A percentile compares a stretch with the other conserved stretches of the same genome.
phyloP scores from a whole-genome alignment of 176 grass and related monocot species.

The Calamus simplicifolius region DNA sequence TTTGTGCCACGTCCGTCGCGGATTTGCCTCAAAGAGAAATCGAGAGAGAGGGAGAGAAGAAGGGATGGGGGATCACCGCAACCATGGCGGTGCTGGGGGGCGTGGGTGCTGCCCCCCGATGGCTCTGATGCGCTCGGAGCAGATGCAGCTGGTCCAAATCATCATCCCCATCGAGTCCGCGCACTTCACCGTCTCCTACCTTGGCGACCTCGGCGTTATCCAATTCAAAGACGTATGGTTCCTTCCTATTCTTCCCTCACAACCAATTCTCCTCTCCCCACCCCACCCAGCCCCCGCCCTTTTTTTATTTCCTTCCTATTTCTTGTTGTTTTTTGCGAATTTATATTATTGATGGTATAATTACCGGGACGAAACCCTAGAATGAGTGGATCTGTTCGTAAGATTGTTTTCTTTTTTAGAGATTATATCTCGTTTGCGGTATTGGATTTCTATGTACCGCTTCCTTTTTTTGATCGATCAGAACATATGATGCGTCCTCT shows the following conservation, averaged over 20 bases:
- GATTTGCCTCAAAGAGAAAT: too few relatives aligned
- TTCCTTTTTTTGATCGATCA: too few relatives aligned
- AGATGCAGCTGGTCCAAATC: constrained; percentile 95
- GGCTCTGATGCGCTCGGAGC: constrained; percentile 99
- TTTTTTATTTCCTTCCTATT: neutral
- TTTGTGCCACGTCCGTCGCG: too few relatives aligned
- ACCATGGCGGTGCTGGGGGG: neutral
- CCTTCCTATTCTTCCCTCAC: neutral
- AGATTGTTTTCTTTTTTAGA: too few relatives aligned
- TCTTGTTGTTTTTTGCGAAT: neutral
- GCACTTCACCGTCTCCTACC: constrained; percentile 71
- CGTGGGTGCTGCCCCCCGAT: constrained; percentile 71
- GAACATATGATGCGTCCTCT: too few relatives aligned
- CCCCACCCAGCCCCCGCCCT: neutral
- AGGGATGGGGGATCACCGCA: constrained; percentile 23
- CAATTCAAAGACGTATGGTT: constrained; percentile 94
- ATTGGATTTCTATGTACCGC: too few relatives aligned
- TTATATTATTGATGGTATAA: too few relatives aligned
- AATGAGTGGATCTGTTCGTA: too few relatives aligned
- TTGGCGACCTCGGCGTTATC: constrained; percentile 82
- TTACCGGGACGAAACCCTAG: too few relatives aligned
- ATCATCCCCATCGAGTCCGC: constrained; percentile 89
- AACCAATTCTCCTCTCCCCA: neutral
- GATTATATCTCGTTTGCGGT: too few relatives aligned
- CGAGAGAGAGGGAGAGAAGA: neutral